phyloP scores from a whole-genome alignment of 2,329 filamentous ascomycete species.

The Sphaceloma murrayae region DNA sequence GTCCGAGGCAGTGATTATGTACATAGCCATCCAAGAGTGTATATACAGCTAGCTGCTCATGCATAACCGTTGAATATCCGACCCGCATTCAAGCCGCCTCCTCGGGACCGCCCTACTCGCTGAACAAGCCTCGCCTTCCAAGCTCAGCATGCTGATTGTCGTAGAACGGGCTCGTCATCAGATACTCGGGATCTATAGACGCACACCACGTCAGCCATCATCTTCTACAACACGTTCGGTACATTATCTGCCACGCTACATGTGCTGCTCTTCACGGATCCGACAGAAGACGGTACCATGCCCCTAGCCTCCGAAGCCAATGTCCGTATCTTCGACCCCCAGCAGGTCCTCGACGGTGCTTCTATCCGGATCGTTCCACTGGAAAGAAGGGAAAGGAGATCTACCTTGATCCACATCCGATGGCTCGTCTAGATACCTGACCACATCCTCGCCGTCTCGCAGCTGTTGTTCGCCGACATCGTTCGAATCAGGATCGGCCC shows the following conservation, averaged over 20 bases:
- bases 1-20: too few species aligned
- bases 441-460: constrained; percentile 14
- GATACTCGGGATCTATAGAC: constrained; percentile 23
- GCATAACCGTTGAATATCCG: not conserved
- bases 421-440: constrained; percentile 12
- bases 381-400: not conserved
- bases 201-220: not conserved
- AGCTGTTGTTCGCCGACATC: not conserved
- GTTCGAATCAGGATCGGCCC: not conserved
- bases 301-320: too few species aligned
- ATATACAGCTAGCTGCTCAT: not conserved
- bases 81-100: not conserved
- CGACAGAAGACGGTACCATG: too few species aligned
- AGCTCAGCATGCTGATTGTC: constrained; percentile 16
- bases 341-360: not conserved
- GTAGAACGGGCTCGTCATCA: constrained; percentile 24
- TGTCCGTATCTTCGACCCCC: too few species aligned
- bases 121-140: not conserved
- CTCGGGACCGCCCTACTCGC: too few species aligned
- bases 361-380: too few species aligned
- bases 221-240: not conserved
- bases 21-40: not conserved
- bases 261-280: too few species aligned
- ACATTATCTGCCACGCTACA: too few species aligned
- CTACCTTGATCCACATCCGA: constrained; percentile 12